Base-by-base conservation (phyloP, 495 filamentous ascomycete species). In the Aspergillus baeticus region DNA sequence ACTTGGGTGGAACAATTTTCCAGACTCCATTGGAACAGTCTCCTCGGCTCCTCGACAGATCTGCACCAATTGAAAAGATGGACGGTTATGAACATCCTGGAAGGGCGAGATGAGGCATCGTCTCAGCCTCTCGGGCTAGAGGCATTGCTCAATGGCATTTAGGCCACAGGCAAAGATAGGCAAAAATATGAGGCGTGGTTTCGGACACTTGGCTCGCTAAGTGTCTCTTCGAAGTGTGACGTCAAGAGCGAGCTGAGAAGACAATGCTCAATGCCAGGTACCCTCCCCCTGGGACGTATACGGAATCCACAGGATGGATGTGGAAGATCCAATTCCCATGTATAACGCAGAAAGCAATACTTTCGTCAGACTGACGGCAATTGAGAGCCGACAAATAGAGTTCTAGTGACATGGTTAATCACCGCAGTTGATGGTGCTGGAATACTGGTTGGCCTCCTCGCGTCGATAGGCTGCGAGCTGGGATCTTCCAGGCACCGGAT, bases 371-470 rank as follows among this genome's bases (percentile, higher is more conserved):
- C 26, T 21, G 17, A 20, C 29, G 45, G 45, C 45, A 48, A 35
- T 36, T 18, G 18, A 49, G 31, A 48, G 21, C 31, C 13, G 26
- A 14, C 21, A 17, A 38, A 55, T 54, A 37, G 8, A 45, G 38
- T 36, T 54, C 33, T 36, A 0, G 13, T 33, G 51, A 15, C 20
- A 36, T 31, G 17, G 21, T n/a, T 36, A 20, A 54, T 14, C 18
- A 54, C 44, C 38, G 15, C 26, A 33, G 21, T 31, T 21, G 10
- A 48, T 49, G 51, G 41, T 34, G 53, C 58, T 56, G 58, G 53
- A 56, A 52, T 50, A 31, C 42, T 15, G 49, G 20, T 54, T 43
- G 14, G 17, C 52, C 58, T 60, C 58, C 58, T 62, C 59, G 44
- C 45, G 42, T 54, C 50, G 43, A 42, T 33, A 26, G 45, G 36